These are phyloP conservation scores for Zizania palustris DNA, from an alignment of 202 grass and related monocot genomes.

Conservation along the genomic window DNA sequence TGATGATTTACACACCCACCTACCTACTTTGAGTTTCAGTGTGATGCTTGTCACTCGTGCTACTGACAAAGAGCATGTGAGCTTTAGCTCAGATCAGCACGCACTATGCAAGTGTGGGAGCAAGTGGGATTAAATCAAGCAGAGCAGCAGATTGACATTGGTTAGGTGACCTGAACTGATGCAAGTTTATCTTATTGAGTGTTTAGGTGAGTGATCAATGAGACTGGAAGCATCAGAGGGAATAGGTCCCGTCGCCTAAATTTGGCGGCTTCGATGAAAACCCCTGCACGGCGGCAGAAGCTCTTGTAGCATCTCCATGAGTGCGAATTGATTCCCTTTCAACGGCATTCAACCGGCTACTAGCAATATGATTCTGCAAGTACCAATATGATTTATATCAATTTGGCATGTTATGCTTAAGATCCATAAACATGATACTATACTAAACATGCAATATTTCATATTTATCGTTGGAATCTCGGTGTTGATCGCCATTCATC, in stretches of 20 bases:
- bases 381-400: neutral
- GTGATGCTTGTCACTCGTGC: neutral
- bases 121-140: neutral
- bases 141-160: neutral
- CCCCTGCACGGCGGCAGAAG: neutral
- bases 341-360: constrained; percentile 24
- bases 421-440: neutral
- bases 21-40: neutral
- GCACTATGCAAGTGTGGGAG: constrained; percentile 20
- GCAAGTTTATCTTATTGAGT: neutral
- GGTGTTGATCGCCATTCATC: neutral
- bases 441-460: neutral
- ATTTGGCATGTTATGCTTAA: neutral
- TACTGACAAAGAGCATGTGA: constrained; percentile 31
- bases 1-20: neutral
- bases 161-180: neutral
- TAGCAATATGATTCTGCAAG: neutral
- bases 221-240: constrained; percentile 1
- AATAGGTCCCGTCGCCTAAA: constrained; percentile 9
- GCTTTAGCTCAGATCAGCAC: neutral
- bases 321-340: neutral
- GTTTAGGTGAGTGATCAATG: constrained; percentile 7
- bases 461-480: neutral
- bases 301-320: neutral
- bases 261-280: constrained; percentile 27